These are phyloP conservation scores for Musa beccarii DNA, from an alignment of 176 grass and related monocot species.

Conservation along the genomic window DNA sequence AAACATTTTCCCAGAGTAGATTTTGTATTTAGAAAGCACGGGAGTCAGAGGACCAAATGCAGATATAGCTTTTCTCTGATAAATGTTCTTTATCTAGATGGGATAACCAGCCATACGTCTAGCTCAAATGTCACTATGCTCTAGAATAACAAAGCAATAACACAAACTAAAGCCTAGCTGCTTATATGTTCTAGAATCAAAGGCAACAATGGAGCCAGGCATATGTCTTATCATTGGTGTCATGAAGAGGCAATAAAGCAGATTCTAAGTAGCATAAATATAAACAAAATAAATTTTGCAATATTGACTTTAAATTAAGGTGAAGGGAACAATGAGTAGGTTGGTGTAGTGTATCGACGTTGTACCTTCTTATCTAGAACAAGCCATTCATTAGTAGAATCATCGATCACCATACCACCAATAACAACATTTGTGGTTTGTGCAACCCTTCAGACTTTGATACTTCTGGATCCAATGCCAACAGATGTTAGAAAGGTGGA, in stretches of 20 bases:
- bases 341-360: background rate
- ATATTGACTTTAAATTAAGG: background rate
- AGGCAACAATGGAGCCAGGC: background rate
- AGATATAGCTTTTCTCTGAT: too few relatives aligned
- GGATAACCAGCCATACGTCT: background rate
- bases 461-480: conserved; percentile 50
- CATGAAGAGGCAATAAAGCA: background rate
- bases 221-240: background rate
- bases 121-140: background rate
- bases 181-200: background rate
- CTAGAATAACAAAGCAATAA: background rate
- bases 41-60: too few relatives aligned
- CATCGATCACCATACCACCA: conserved; percentile 76
- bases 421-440: conserved; percentile 93
- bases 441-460: conserved; percentile 77
- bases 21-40: too few relatives aligned
- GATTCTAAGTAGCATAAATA: background rate
- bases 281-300: background rate
- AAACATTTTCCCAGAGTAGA: too few relatives aligned
- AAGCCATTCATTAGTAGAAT: conserved; percentile 87
- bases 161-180: background rate
- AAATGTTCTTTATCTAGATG: too few relatives aligned
- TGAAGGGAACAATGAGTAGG: background rate
- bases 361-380: conserved; percentile 84
- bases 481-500: background rate